Conservation (phyloP, 2,329 filamentous ascomycete species). For the Pseudogymnoascus sp. region DNA sequence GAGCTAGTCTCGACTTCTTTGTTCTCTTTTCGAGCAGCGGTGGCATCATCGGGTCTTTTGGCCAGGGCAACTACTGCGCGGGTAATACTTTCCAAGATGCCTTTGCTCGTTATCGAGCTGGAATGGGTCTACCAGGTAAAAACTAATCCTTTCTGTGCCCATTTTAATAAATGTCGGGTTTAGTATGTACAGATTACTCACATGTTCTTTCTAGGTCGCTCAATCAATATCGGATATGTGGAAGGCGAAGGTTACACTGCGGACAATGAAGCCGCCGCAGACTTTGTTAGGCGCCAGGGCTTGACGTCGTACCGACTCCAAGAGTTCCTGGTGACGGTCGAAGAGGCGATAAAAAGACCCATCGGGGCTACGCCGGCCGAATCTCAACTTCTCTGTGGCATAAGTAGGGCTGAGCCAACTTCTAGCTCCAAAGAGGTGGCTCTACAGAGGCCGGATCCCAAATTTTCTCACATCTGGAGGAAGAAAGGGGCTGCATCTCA, state of each 20-base stretch:
- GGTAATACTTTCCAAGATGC: conserved; percentile 12
- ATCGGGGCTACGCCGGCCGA: not conserved
- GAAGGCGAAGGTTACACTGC: conserved; percentile 9
- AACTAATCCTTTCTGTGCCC: not conserved
- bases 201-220: not conserved
- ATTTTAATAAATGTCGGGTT: not conserved
- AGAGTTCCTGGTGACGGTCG: conserved; percentile 19
- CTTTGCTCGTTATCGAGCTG: not conserved
- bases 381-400: not conserved
- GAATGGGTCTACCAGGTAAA: not conserved
- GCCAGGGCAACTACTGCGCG: conserved; percentile 12
- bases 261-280: conserved; percentile 13
- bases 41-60: not conserved
- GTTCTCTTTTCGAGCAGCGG: not conserved
- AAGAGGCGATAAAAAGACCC: conserved; percentile 16
- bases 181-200: not conserved
- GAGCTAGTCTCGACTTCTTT: conserved; percentile 9
- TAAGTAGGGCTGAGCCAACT: not conserved
- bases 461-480: not conserved
- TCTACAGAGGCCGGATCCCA: not conserved
- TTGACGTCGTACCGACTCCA: conserved; percentile 13
- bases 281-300: conserved; percentile 7
- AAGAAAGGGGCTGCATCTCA: not conserved
- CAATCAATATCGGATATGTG: conserved; percentile 17
- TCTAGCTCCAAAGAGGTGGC: not conserved